Conservation (phyloP, 2,329 filamentous ascomycete species). For the Diaporthe capsici region DNA sequence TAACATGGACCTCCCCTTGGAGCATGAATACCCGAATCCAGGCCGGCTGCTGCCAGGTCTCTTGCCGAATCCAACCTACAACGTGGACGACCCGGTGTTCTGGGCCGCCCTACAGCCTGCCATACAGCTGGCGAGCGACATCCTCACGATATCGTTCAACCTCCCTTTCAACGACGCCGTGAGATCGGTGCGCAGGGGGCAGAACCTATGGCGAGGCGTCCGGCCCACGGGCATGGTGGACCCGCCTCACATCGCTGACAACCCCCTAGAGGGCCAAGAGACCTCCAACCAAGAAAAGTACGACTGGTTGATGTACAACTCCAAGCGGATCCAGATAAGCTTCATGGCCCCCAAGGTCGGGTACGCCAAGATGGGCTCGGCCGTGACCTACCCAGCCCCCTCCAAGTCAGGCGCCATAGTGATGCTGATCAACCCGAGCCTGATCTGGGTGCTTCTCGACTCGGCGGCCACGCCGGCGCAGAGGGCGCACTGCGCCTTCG, state of each 20-base stretch:
- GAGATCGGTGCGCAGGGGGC: background rate
- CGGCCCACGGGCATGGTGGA: background rate
- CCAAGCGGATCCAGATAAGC: no score
- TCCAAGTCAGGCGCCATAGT: no score
- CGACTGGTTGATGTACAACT: no score
- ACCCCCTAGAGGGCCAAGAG: background rate
- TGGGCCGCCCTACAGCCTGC: background rate
- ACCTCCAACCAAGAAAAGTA: no score
- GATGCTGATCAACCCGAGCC: no score
- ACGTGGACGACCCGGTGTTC: background rate
- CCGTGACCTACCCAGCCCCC: no score
- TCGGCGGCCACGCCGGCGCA: no score
- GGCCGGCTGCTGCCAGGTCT: background rate
- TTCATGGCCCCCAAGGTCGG: no score
- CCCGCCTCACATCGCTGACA: background rate
- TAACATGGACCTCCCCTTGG: background rate
- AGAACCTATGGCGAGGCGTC: background rate
- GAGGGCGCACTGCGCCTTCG: no score
- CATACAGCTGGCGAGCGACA: background rate
- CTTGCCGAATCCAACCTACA: background rate
- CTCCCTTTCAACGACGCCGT: background rate
- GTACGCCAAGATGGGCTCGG: no score
- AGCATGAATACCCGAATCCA: background rate
- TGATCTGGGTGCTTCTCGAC: no score
- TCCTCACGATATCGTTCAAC: background rate